These are phyloP conservation scores for Dimargaris cristalligena DNA, from an alignment of 192 early-diverging fungal species.

Conservation along the genomic window DNA sequence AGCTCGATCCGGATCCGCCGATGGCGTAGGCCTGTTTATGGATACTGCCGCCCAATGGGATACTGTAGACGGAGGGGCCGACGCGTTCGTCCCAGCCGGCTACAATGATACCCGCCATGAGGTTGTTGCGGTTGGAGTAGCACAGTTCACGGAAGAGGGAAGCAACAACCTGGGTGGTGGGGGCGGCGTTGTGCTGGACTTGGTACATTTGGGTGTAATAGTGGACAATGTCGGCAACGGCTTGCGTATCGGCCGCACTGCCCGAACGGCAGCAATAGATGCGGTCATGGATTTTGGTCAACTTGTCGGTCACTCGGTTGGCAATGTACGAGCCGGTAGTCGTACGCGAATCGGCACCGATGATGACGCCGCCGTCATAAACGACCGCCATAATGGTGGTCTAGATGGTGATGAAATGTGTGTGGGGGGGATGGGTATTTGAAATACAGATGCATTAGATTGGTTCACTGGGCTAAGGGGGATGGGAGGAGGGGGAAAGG, in stretches of 20 bases:
- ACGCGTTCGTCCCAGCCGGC: constrained; percentile 91
- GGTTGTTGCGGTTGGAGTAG: constrained; percentile 80
- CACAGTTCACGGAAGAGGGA: constrained; percentile 84
- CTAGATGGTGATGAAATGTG: constrained; percentile 41
- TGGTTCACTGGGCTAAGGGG: too few species aligned
- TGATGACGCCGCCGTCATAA: constrained; percentile 80
- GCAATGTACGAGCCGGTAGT: constrained; percentile 91
- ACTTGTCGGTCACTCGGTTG: constrained; percentile 96
- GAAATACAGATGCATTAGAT: too few species aligned
- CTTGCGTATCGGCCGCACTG: constrained; percentile 95
- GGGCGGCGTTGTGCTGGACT: constrained; percentile 65
- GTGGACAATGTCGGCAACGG: constrained; percentile 90
- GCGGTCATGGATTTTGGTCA: constrained; percentile 84
- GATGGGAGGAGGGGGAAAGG: too few species aligned
- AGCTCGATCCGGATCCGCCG: constrained; percentile 88
- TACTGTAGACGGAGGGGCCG: constrained; percentile 74
- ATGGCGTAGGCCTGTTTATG: constrained; percentile 86
- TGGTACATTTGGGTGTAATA: constrained; percentile 89
- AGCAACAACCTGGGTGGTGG: constrained; percentile 74
- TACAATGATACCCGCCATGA: constrained; percentile 90
- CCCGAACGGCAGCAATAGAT: constrained; percentile 99
- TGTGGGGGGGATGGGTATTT: background rate
- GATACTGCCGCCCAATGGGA: constrained; percentile 84
- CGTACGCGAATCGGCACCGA: constrained; percentile 95
- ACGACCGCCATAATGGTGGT: constrained; percentile 94